phyloP scores from a whole-genome alignment of 805 yeast species.

The Ogataea angusta region DNA sequence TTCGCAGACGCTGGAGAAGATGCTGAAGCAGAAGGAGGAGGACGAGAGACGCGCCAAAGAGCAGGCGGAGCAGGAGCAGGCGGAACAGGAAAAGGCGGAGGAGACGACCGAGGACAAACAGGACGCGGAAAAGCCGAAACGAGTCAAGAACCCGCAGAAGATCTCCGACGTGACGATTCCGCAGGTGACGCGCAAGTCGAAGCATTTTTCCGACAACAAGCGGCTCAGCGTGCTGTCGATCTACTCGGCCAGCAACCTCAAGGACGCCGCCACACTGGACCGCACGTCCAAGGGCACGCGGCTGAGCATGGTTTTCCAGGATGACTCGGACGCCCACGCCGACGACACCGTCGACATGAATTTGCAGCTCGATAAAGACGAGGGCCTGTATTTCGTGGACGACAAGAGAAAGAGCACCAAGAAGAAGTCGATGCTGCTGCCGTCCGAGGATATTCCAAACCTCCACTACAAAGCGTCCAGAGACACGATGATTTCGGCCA shows the following conservation, averaged over 20 bases:
- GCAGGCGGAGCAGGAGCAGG: constrained; percentile 36
- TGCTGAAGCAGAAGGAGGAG: constrained; percentile 28
- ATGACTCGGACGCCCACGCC: constrained; percentile 19
- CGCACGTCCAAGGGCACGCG: constrained; percentile 25
- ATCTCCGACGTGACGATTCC: constrained; percentile 68
- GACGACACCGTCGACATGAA: constrained; percentile 27
- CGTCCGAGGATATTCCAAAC: constrained; percentile 18
- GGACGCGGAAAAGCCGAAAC: constrained; percentile 12
- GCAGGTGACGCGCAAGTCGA: constrained; percentile 65
- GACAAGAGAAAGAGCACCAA: constrained; percentile 22
- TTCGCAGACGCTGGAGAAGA: constrained; percentile 41
- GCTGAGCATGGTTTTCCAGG: constrained; percentile 28
- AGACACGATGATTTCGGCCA: constrained; percentile 43
- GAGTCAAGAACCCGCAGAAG: constrained; percentile 40
- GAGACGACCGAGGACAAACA: constrained; percentile 7
- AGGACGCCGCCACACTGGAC: constrained; percentile 11
- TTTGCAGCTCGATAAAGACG: constrained; percentile 17
- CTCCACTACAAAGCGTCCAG: constrained; percentile 28
- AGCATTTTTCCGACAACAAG: constrained; percentile 58
- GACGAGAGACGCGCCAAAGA: constrained; percentile 23
- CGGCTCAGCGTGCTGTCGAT: constrained; percentile 69
- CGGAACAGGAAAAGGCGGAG: constrained; percentile 30
- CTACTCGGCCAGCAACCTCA: constrained; percentile 55
- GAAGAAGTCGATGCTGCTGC: constrained; percentile 30
- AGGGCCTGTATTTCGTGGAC: constrained; percentile 34